Conservation (phyloP, 371 early-diverging fungal genomes). For the Mortierella sp. region DNA sequence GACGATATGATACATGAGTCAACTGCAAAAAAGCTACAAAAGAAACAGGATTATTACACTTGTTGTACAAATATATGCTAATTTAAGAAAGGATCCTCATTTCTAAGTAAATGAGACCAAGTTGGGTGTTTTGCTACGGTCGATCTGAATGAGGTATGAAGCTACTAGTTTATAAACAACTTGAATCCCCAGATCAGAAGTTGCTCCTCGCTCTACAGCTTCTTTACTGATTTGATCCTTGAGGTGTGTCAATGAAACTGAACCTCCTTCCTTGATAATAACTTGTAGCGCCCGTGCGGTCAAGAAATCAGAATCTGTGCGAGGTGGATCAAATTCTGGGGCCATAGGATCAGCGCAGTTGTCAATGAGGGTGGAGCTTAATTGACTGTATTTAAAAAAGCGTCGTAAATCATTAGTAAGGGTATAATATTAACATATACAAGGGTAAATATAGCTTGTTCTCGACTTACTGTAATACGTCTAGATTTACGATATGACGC, state of each 20-base stretch:
- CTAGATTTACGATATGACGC: slow-evolving; percentile 36
- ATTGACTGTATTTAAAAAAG: slow-evolving; percentile 24
- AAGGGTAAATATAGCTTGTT: not conserved
- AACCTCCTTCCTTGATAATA: slow-evolving; percentile 27
- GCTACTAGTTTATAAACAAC: slow-evolving; percentile 47
- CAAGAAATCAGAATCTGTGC: slow-evolving; percentile 13
- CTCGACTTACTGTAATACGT: slow-evolving; percentile 48
- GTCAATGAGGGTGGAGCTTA: slow-evolving; percentile 30
- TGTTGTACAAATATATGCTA: not conserved
- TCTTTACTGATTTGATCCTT: slow-evolving; percentile 39
- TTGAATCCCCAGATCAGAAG: slow-evolving; percentile 30
- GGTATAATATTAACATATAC: not conserved
- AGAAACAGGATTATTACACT: not conserved
- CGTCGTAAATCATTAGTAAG: not conserved
- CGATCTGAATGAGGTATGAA: slow-evolving; percentile 40
- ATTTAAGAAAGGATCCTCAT: not conserved
- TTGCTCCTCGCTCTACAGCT: slow-evolving; percentile 25
- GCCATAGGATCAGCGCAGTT: slow-evolving; percentile 30
- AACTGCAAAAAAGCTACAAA: no score
- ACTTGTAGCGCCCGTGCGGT: slow-evolving; percentile 36
- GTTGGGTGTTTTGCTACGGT: slow-evolving; percentile 37
- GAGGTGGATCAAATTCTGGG: slow-evolving; percentile 42
- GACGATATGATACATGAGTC: no score
- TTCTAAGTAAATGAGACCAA: slow-evolving; percentile 31
- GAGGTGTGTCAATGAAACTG: slow-evolving; percentile 28